Evolutionary conservation across 805 yeast genomes (phyloP), one percentile per base, ranked within the genome.

Genomic region (Yamadazyma ubonensis): DNA sequence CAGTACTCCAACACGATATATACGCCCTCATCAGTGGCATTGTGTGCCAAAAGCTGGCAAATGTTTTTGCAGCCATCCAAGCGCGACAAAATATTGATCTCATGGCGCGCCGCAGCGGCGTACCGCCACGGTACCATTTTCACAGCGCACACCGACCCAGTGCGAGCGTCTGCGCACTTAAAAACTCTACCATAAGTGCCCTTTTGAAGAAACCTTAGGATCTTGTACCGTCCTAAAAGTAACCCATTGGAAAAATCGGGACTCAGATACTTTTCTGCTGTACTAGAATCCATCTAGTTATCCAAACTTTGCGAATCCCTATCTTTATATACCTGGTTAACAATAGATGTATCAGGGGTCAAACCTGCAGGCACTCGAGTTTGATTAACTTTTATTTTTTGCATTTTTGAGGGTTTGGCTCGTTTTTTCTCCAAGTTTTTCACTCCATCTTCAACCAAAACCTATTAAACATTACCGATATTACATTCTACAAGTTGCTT

Each of bases 1-100:
- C 85, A 81, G 56, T 76, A 81, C 57, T 84, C 90, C 52, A 84
- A 65, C 11, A 81, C 82, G 48, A 84, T 53, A 15, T 78, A 71
- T 44, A 73, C 70, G 48, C 71, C 72, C 15, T 70, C 61, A 5
- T 64, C 59, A 10, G 83, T 73, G 50, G 80, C 82, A 48, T 81
- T 79, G 44, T 65, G 63, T 45, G 81, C 81, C 17, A 79, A 49
- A 49, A 84, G 59, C 40, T 75, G 71, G 51, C 87, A 81, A 28
- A 83, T 70, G 57, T 79, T 73, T 18, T 64, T 67, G 57, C 78
- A 79, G 14, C 45, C 45, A 41, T 43, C 55, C 67, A 55, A 71
- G 42, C 45, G 55, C 44, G 44, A 58, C 29, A 75, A 53, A 21
- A 71, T 61, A 12, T 53, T 52, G 23, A 81, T 67, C 55, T 81